Conservation (phyloP, 768 basidiomycete genomes). For the Termitomyces sp. region DNA sequence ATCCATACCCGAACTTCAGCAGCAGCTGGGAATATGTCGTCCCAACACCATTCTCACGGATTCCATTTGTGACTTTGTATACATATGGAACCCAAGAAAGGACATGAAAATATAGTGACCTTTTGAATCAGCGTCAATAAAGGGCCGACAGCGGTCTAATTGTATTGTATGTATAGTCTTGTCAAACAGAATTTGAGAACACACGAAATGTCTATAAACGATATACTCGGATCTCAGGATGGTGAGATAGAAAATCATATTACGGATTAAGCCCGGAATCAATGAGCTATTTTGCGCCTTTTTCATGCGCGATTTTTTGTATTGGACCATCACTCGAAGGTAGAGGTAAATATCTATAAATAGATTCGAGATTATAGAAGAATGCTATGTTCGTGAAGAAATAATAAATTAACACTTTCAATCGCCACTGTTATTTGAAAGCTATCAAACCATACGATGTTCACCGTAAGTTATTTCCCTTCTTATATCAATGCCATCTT, state of each 20-base stretch:
- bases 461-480: background rate
- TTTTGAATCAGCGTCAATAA: background rate
- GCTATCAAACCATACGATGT: background rate
- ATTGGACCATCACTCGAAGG: background rate
- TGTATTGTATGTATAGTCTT: background rate
- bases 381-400: too few species aligned
- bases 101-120: background rate
- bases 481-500: background rate
- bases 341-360: background rate
- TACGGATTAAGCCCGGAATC: background rate
- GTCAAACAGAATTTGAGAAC: background rate
- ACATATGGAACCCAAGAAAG: background rate
- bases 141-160: background rate
- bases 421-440: background rate
- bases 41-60: too few species aligned
- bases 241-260: too few species aligned
- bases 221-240: too few species aligned
- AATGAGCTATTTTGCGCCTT: background rate
- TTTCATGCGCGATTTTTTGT: slow-evolving; percentile 2
- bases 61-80: background rate
- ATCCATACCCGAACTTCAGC: too few species aligned
- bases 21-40: too few species aligned
- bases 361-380: background rate
- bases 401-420: background rate
- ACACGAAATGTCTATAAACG: background rate